phyloP scores from a whole-genome alignment of 1,139 yeast genomes.

The Geotrichum reessii region DNA sequence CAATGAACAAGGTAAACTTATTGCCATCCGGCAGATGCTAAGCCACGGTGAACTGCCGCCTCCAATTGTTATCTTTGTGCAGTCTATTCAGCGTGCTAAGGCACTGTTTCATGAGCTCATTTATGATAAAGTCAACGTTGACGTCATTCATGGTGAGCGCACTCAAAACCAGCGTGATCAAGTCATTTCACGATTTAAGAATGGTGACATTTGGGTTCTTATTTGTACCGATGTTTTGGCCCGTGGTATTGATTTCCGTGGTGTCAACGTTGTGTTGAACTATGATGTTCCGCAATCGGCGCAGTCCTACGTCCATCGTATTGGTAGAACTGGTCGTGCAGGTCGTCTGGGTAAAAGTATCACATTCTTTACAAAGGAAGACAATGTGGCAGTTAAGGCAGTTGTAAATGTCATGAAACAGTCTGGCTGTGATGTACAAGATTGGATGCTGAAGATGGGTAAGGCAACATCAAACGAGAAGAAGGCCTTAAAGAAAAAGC shows the following conservation, averaged over 20 bases:
- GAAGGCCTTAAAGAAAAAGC: conserved; percentile 54
- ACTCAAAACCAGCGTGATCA: conserved; percentile 84
- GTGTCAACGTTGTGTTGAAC: conserved; percentile 88
- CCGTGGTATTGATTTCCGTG: conserved; percentile 96
- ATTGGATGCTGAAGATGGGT: conserved; percentile 78
- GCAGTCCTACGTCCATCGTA: conserved; percentile 93
- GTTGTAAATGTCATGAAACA: conserved; percentile 93
- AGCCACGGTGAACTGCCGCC: conserved; percentile 84
- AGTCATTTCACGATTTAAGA: conserved; percentile 74
- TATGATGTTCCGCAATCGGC: conserved; percentile 95
- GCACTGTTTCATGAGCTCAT: conserved; percentile 88
- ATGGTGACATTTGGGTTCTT: conserved; percentile 91
- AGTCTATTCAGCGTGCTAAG: conserved; percentile 88
- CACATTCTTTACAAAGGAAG: conserved; percentile 91
- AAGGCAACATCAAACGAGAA: conserved; percentile 65
- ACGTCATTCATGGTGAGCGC: conserved; percentile 93
- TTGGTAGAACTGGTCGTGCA: conserved; percentile 98
- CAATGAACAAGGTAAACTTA: conserved; percentile 85
- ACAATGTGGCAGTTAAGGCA: conserved; percentile 66
- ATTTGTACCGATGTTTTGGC: conserved; percentile 95
- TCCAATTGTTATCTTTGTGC: conserved; percentile 87
- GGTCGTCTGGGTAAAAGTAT: conserved; percentile 91
- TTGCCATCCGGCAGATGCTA: conserved; percentile 85
- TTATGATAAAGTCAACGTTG: conserved; percentile 87
- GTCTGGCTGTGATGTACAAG: conserved; percentile 68